phyloP scores from a whole-genome alignment of 441 rosid species.

The Theobroma grandiflorum region DNA sequence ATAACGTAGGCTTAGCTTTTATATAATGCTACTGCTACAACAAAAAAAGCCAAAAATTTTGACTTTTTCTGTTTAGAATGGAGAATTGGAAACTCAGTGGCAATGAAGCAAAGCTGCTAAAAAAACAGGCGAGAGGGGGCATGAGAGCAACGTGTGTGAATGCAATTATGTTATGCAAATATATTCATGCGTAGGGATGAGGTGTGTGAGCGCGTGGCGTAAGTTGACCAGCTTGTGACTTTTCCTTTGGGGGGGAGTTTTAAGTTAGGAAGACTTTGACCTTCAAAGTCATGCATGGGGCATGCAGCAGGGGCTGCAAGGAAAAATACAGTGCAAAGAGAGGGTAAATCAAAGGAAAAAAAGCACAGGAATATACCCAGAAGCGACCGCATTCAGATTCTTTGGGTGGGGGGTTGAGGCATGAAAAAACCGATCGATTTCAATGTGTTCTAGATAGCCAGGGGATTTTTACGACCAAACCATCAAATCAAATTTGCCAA shows the following conservation, averaged over 20 bases:
- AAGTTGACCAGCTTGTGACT: slow-evolving; percentile 10
- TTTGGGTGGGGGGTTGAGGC: not conserved
- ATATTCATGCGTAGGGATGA: not conserved
- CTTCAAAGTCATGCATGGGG: slow-evolving; percentile 12
- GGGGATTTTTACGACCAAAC: not conserved
- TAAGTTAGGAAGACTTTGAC: not conserved
- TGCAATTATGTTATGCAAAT: not conserved
- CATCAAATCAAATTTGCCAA: not conserved
- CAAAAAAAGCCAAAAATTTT: not conserved
- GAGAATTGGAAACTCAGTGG: slow-evolving; percentile 12
- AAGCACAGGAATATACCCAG: not conserved
- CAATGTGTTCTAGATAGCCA: not conserved
- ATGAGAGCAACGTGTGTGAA: not conserved
- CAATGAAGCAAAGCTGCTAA: not conserved
- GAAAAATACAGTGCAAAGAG: not conserved
- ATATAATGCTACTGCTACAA: too few relatives aligned
- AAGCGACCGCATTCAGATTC: not conserved
- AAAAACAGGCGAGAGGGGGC: not conserved
- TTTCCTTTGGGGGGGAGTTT: not conserved
- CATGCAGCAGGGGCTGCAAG: not conserved
- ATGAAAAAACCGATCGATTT: not conserved
- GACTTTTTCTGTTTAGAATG: not conserved
- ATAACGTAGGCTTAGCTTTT: not conserved
- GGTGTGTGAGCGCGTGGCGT: not conserved
- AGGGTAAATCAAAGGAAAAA: not conserved